Base-by-base conservation (phyloP, 73 alveolate species). In the Paramecium sonneborni region DNA sequence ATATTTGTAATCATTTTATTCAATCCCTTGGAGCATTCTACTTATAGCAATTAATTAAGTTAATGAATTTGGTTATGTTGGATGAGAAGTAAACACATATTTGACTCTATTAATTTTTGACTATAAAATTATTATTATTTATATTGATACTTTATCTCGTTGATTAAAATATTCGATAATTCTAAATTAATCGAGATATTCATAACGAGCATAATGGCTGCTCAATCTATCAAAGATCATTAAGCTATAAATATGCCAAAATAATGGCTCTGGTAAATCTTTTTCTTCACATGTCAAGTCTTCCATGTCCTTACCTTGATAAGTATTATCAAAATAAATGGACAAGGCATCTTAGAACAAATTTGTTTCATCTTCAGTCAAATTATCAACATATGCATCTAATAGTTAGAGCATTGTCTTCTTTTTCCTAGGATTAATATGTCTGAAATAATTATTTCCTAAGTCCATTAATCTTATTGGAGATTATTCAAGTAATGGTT, bases 41-140 rank as follows among this genome's bases (percentile, higher is more conserved):
- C 90, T 79, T 3, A 79, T 44, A 39, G 90, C 70, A 43, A 79
- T 41, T 32, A 79, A 46, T 24, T 79, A 79, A 12, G 76, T 43
- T 32, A 79, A 79, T 21, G 90, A 79, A 24, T 79, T 79, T 24
- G 90, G 90, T 20, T 79, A 44, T 4, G 90, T 79, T 38, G 90
- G 90, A 79, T 79, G 90, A 46, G 90, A 79, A 23, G 90, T 79
- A 34, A 79, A 79, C 5, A 79, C 90, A 43, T 79, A 79, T 37
- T 79, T 79, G 7, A 79, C 76, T 79, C 55, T 11, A 44, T 79
- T 79, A n/a, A 79, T 79, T 43, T 79, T 46, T 41, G 20, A 21
- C 87, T 74, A 74, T n/a, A 74, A 28, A 8, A 32, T 34, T 37
- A 28, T 37, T 18, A 3, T 14, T 20, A 67, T 20, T 8, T 67